A percentile compares a stretch with the other conserved stretches of the same genome.
Evolutionary conservation across 1,284 basidiomycete species (phyloP).

Genomic region (Thecaphora thlaspeos): DNA sequence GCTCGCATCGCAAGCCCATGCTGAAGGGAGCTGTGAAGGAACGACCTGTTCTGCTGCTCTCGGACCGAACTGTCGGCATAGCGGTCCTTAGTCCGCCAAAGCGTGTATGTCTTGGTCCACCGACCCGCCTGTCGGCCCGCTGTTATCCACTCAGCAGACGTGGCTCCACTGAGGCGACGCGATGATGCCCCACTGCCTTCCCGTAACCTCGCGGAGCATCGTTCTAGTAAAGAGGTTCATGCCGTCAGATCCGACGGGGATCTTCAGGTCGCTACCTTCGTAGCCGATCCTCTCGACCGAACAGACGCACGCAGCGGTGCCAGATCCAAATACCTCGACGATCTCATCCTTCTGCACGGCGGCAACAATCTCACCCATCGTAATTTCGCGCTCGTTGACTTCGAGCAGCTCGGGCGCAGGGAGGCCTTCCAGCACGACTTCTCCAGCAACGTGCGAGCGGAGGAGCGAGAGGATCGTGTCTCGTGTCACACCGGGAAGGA

Average conservation of each 20-base stretch:
- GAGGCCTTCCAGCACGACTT: slow-evolving; percentile 58
- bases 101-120: too few relatives aligned
- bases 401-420: slow-evolving; percentile 23
- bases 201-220: slow-evolving; percentile 35
- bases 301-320: slow-evolving; percentile 40
- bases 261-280: slow-evolving; percentile 26
- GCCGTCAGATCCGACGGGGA: slow-evolving; percentile 30
- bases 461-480: slow-evolving; percentile 73
- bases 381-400: slow-evolving; percentile 29
- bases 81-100: too few relatives aligned
- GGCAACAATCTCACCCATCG: slow-evolving; percentile 36
- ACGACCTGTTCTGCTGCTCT: too few relatives aligned
- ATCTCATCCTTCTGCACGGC: slow-evolving; percentile 18
- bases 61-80: too few relatives aligned
- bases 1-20: too few relatives aligned
- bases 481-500: slow-evolving; percentile 96
- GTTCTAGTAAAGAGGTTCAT: slow-evolving; percentile 29
- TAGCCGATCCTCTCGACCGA: slow-evolving; percentile 40
- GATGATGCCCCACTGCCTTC: slow-evolving; percentile 34
- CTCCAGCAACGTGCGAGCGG: slow-evolving; percentile 68
- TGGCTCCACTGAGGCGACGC: slow-evolving; percentile 33
- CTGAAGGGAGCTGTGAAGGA: too few relatives aligned
- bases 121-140: too few relatives aligned
- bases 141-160: slow-evolving; percentile 16
- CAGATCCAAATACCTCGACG: slow-evolving; percentile 35